Conservation (phyloP, 2,329 filamentous ascomycete genomes). For the Pezicula neosporulosa region DNA sequence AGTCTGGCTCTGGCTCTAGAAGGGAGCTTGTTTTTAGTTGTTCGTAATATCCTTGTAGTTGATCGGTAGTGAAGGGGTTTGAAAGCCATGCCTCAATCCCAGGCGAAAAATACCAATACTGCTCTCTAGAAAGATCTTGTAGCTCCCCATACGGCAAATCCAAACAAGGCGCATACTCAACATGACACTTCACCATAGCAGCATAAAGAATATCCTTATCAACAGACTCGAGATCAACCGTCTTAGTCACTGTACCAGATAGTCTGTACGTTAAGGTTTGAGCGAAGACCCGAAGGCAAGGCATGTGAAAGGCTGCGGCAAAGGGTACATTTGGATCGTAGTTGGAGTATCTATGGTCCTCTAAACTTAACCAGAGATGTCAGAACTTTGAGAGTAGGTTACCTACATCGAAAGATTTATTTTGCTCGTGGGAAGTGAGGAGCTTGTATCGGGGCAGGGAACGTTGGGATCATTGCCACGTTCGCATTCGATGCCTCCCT, state of each 20-base stretch:
- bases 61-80: conserved; percentile 4
- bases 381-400: neutral
- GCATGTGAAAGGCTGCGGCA: conserved; percentile 5
- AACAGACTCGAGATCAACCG: neutral
- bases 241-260: neutral
- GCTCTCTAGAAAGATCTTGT: neutral
- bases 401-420: neutral
- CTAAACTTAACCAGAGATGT: neutral
- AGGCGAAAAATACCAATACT: conserved; percentile 8
- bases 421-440: neutral
- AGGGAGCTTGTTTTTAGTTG: neutral
- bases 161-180: conserved; percentile 1
- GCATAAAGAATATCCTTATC: conserved; percentile 7
- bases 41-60: neutral
- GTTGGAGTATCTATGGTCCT: conserved; percentile 4
- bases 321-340: conserved; percentile 4
- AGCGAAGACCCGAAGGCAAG: conserved; percentile 9
- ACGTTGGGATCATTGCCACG: conserved; percentile 12
- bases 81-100: conserved; percentile 12
- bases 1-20: neutral
- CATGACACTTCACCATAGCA: conserved; percentile 3
- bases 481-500: conserved; percentile 6
- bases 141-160: conserved; percentile 10
- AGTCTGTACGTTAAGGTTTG: conserved; percentile 5
- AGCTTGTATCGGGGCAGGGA: neutral